Evolutionary conservation across 306 rosid genomes (phyloP).

Genomic region (Pyrus bretschneideri): DNA sequence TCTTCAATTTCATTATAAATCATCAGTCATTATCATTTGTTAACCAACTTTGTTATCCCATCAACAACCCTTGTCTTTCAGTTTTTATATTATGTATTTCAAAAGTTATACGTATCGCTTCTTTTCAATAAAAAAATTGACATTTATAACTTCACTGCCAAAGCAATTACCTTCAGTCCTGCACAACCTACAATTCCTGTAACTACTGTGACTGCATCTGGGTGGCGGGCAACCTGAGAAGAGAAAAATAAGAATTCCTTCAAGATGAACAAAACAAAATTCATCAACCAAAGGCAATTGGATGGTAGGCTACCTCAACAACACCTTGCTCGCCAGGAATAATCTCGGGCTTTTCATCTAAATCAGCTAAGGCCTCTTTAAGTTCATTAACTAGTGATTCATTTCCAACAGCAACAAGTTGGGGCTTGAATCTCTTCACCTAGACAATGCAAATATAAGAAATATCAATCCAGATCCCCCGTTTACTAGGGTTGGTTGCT

Average conservation of each 20-base stretch:
- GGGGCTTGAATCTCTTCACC: slow-evolving; percentile 89
- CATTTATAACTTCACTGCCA: background rate
- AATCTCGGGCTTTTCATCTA: slow-evolving; percentile 84
- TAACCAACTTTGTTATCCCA: background rate
- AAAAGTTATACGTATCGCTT: background rate
- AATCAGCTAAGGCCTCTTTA: slow-evolving; percentile 73
- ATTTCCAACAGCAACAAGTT: slow-evolving; percentile 80
- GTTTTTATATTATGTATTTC: background rate
- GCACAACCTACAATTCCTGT: slow-evolving; percentile 99
- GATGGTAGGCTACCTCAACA: slow-evolving; percentile 58
- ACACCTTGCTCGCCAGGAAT: slow-evolving; percentile 97
- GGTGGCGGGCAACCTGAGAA: slow-evolving; percentile 95
- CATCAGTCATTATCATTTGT: background rate
- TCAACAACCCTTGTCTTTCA: background rate
- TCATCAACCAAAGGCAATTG: slow-evolving; percentile 10
- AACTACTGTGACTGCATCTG: slow-evolving; percentile 87
- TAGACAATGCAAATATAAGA: slow-evolving; percentile 20
- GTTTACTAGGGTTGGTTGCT: background rate
- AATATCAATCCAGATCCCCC: background rate
- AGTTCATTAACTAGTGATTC: slow-evolving; percentile 81
- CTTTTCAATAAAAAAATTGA: background rate
- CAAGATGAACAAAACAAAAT: slow-evolving; percentile 4
- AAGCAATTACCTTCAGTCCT: slow-evolving; percentile 70
- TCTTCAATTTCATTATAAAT: background rate
- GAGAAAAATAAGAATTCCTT: slow-evolving; percentile 11